These are phyloP conservation scores for Pichia scutulata DNA, from an alignment of 805 yeast species.

Conservation along the genomic window DNA sequence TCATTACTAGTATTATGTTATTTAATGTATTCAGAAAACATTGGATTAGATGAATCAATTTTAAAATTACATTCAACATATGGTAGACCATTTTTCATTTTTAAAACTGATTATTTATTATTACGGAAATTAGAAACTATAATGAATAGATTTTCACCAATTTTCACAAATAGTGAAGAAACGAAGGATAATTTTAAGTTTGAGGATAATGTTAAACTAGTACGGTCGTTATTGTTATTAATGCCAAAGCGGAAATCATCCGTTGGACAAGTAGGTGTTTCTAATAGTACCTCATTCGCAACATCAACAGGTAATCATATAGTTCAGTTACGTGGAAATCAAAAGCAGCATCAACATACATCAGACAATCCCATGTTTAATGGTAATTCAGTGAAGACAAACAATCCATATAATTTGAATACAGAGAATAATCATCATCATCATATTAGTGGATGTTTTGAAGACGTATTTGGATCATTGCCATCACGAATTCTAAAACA, in stretches of 20 bases:
- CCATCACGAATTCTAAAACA: slow-evolving; percentile 83
- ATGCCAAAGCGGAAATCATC: slow-evolving; percentile 13
- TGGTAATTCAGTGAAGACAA: neutral
- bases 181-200: slow-evolving; percentile 5
- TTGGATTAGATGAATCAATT: slow-evolving; percentile 57
- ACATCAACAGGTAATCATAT: slow-evolving; percentile 26
- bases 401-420: neutral
- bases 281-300: slow-evolving; percentile 13
- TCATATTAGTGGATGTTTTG: slow-evolving; percentile 23
- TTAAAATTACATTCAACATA: slow-evolving; percentile 51
- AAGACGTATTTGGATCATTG: slow-evolving; percentile 47
- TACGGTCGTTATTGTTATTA: slow-evolving; percentile 17
- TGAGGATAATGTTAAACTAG: slow-evolving; percentile 16
- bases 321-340: slow-evolving; percentile 21
- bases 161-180: neutral
- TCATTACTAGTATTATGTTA: slow-evolving; percentile 68
- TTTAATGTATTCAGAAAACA: slow-evolving; percentile 58
- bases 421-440: neutral
- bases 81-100: slow-evolving; percentile 78
- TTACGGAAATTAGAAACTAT: slow-evolving; percentile 58
- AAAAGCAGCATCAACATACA: no score
- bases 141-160: slow-evolving; percentile 54
- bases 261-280: slow-evolving; percentile 5
- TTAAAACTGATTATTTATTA: slow-evolving; percentile 64
- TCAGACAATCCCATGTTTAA: neutral